phyloP scores from a whole-genome alignment of 2,329 filamentous ascomycete genomes.

The Colletotrichum tanaceti region DNA sequence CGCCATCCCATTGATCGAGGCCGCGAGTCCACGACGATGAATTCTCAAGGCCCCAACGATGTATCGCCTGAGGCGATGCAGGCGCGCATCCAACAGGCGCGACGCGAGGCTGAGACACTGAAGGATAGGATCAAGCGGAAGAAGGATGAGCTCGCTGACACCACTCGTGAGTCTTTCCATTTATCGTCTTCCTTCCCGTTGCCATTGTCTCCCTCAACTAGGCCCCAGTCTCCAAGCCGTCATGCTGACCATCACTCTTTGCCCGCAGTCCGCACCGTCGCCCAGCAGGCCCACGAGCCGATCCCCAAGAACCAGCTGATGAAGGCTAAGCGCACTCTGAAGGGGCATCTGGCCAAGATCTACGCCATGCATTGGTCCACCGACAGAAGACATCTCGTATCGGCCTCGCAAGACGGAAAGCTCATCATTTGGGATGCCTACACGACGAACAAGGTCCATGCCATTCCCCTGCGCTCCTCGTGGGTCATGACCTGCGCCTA shows the following conservation, averaged over 20 bases:
- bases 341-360: constrained; percentile 98
- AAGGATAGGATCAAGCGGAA: constrained; percentile 99
- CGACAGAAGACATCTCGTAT: constrained; percentile 95
- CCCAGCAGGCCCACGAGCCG: constrained; percentile 90
- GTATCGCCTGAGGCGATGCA: constrained; percentile 85
- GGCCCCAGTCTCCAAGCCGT: constrained; percentile 25
- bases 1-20: constrained; percentile 33
- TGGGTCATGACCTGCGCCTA: constrained; percentile 99
- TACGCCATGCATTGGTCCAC: constrained; percentile 99
- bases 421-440: constrained; percentile 99
- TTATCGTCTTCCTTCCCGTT: constrained; percentile 28
- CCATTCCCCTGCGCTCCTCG: constrained; percentile 94
- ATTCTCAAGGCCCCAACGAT: constrained; percentile 68
- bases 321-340: constrained; percentile 96
- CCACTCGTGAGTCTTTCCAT: constrained; percentile 79
- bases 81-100: constrained; percentile 89
- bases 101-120: constrained; percentile 95
- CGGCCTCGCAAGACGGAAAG: constrained; percentile 98
- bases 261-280: constrained; percentile 84
- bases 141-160: constrained; percentile 99
- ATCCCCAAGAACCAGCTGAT: constrained; percentile 92
- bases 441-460: constrained; percentile 99
- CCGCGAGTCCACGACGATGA: constrained; percentile 57
- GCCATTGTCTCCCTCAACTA: constrained; percentile 32
- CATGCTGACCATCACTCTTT: constrained; percentile 42